Conservation (phyloP, 345 rosid genomes). For the Acer yangbiense region DNA sequence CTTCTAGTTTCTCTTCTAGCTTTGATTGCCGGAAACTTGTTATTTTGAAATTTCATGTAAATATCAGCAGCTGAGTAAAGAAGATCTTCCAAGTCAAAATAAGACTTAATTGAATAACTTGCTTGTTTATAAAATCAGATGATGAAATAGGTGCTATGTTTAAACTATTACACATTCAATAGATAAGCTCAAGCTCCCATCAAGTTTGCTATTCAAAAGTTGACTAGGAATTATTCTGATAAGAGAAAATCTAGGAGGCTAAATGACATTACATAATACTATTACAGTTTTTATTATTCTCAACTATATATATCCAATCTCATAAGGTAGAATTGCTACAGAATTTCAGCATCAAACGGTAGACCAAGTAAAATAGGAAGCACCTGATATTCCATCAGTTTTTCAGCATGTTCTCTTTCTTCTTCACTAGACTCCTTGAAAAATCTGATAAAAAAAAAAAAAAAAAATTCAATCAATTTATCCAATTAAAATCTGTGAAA, state of each 20-base stretch:
- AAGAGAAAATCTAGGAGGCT: background rate
- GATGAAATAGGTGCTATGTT: background rate
- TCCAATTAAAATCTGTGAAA: background rate
- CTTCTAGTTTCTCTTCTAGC: background rate
- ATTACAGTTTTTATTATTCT: background rate
- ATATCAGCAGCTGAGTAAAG: conserved; percentile 3
- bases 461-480: conserved; percentile 12
- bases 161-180: background rate
- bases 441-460: conserved; percentile 44
- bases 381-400: conserved; percentile 83
- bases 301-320: background rate
- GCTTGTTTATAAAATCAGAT: background rate
- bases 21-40: background rate
- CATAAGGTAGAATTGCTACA: background rate
- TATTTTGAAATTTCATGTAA: background rate
- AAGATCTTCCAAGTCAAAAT: no score
- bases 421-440: conserved; percentile 91
- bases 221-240: background rate
- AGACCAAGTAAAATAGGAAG: background rate
- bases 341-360: background rate
- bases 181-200: background rate
- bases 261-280: background rate
- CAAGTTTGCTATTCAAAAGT: background rate
- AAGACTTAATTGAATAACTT: conserved; percentile 7
- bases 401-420: conserved; percentile 86